Evolutionary conservation across 75 land plant genomes (phyloP).

Genomic region (Ceratopteris richardii): DNA sequence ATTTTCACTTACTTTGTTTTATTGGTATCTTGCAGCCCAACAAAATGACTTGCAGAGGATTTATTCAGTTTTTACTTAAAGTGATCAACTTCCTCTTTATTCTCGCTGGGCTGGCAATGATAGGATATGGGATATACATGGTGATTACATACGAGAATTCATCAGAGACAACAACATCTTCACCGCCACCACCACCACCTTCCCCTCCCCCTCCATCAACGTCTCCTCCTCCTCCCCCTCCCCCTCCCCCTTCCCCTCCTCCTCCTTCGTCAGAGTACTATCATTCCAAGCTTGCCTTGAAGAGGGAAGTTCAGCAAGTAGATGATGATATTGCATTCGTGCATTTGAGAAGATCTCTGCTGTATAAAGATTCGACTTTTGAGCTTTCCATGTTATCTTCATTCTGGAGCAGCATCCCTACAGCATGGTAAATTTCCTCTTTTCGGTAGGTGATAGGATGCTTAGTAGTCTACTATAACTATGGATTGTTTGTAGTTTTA

Average conservation of each 20-base stretch:
- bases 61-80: conserved; percentile 75
- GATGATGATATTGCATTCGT: background rate
- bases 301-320: background rate
- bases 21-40: no score
- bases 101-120: conserved; percentile 74
- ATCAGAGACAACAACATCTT: background rate
- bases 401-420: background rate
- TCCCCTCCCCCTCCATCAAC: no score
- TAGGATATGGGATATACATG: conserved; percentile 73
- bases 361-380: background rate
- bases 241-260: no score
- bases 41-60: conserved; percentile 84
- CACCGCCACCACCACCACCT: conserved; percentile 4
- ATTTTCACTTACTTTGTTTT: no score
- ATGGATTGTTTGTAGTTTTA: no score
- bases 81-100: conserved; percentile 69
- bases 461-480: no score
- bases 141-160: conserved; percentile 33
- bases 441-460: no score
- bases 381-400: background rate
- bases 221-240: no score
- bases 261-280: no score
- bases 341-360: background rate
- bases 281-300: no score
- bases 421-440: conserved; percentile 4